Evolutionary conservation across 2,329 filamentous ascomycete species (phyloP), one percentile per base, ranked within the genome.

Genomic region (Dactylellina leptospora): DNA sequence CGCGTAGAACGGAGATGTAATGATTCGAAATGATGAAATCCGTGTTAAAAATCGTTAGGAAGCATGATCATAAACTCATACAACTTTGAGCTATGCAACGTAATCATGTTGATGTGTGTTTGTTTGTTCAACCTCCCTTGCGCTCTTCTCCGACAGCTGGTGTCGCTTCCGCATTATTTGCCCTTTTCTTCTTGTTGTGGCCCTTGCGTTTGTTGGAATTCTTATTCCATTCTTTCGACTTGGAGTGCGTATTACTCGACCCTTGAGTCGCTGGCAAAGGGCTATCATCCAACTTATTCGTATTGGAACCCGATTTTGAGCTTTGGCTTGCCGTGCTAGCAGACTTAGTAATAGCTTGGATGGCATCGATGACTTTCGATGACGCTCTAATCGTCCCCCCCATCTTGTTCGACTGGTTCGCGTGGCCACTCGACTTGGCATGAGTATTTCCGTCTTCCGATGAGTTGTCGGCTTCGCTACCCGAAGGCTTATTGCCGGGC

Each of bases 1-100:
- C 4, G n/a, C n/a, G 16, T 18, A 61, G 44, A 66, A 66, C 42
- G 53, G 44, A 27, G 11, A 30, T 30, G 23, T 44, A 51, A 47
- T 10, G 20, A 16, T 62, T 45, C 13, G 33, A 27, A 61, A 54
- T 45, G 23, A 63, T 6, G 38, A 53, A 18, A 53, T 61, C 48
- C 64, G 40, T 53, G 58, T 62, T 48, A 2, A 58, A 66, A 71
- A 71, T 71, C 66, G 28, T 71, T 53, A 59, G 30, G 58, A 71
- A 71, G 66, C 66, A 71, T 63, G 66, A 63, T 71, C 66, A 59
- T 71, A 63, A 71, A 71, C 66, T 59, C 66, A 71, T 71, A 71
- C 66, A 71, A 44, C 13, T 54, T 28, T 58, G 66, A 71, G 66
- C 36, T 71, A 71, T 71, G 60, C 51, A 51, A 23, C 58, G 66